Percentiles rank a stretch among this genome's conserved stretches.
phyloP scores from a whole-genome alignment of 352 stramenopile genomes.

The Pythium plurisporium region DNA sequence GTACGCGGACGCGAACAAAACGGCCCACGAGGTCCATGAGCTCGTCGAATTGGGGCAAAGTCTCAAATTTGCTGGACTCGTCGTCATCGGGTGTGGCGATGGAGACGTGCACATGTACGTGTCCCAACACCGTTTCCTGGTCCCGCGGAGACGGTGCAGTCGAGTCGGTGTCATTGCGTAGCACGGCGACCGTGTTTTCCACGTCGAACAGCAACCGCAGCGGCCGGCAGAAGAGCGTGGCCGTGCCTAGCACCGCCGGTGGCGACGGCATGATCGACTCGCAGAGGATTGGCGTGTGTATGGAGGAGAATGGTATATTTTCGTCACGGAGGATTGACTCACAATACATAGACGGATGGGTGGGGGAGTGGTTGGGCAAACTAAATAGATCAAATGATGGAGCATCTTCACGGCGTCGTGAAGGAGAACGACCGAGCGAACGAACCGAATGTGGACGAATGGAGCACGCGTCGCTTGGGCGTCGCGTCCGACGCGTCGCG shows the following conservation, averaged over 20 bases:
- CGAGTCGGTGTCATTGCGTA: constrained; percentile 1
- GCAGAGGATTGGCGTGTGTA: not conserved
- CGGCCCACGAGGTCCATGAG: constrained; percentile 36
- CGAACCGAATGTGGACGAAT: constrained; percentile 75
- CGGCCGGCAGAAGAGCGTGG: constrained; percentile 43
- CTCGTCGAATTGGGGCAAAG: constrained; percentile 10
- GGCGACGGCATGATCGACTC: not conserved
- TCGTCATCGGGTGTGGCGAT: constrained; percentile 15
- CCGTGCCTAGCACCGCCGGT: constrained; percentile 28
- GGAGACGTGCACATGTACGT: constrained; percentile 42
- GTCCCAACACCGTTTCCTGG: constrained; percentile 14
- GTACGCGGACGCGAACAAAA: constrained; percentile 48
- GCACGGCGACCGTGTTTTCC: constrained; percentile 33
- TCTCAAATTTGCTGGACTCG: not conserved
- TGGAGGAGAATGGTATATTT: too few species aligned
- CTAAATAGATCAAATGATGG: constrained; percentile 8
- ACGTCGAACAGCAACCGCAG: constrained; percentile 64
- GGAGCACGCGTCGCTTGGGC: constrained; percentile 68
- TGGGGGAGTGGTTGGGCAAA: too few species aligned
- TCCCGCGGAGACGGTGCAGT: not conserved
- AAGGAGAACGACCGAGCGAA: constrained; percentile 79
- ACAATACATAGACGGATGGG: too few species aligned
- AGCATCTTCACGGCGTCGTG: constrained; percentile 6
- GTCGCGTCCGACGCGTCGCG: constrained; percentile 39
- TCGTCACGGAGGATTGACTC: too few species aligned